These are phyloP conservation scores for Tuber indicum DNA, from an alignment of 495 filamentous ascomycete genomes.

Conservation along the genomic window DNA sequence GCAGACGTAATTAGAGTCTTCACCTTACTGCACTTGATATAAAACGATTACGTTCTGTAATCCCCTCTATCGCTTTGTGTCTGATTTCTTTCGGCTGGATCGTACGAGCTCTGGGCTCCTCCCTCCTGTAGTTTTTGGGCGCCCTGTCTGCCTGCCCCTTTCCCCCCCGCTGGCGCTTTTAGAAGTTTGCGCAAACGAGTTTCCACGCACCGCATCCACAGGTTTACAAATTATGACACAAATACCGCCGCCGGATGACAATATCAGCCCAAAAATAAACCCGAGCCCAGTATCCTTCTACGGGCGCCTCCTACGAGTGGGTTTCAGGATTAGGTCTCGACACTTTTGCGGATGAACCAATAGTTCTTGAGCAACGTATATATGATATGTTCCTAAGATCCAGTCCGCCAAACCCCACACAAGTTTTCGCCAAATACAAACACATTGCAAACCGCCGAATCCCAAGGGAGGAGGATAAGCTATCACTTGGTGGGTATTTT, in stretches of 20 bases:
- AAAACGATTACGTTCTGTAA: background rate
- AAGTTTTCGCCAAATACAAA: background rate
- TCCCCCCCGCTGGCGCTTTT: background rate
- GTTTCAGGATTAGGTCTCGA: background rate
- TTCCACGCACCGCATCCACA: background rate
- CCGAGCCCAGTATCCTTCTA: background rate
- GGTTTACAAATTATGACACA: background rate
- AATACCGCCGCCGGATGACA: background rate
- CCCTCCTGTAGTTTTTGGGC: background rate
- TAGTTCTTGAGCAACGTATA: background rate
- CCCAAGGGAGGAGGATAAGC: background rate
- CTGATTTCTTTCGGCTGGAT: background rate
- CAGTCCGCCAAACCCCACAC: background rate
- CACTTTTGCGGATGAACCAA: background rate
- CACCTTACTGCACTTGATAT: background rate
- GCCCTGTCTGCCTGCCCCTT: background rate
- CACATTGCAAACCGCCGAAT: background rate
- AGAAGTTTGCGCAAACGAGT: background rate
- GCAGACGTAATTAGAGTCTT: background rate
- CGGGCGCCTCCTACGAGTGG: background rate
- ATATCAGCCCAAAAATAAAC: background rate
- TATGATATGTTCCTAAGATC: background rate
- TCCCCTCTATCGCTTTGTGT: background rate
- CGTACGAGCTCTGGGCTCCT: background rate
- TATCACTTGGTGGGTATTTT: too few relatives aligned